Percentiles rank a stretch among this genome's conserved stretches.
These are phyloP conservation scores for Nematodospora anomalae DNA, from an alignment of 1,139 yeast genomes.

Conservation along the genomic window DNA sequence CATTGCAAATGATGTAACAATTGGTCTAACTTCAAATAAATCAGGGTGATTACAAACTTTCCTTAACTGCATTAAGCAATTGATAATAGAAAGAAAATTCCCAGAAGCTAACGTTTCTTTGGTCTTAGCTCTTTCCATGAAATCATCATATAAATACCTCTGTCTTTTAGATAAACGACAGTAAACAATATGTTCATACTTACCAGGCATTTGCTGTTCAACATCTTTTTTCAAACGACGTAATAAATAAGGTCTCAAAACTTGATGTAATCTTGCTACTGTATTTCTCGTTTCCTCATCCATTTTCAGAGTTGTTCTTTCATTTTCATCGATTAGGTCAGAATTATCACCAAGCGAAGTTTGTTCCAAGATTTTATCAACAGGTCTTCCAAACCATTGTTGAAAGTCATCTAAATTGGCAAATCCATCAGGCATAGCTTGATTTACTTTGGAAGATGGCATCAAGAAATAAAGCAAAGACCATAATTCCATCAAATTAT, in stretches of 20 bases:
- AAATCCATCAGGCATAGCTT: slow-evolving; percentile 90
- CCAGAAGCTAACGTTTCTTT: slow-evolving; percentile 93
- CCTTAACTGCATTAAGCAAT: slow-evolving; percentile 95
- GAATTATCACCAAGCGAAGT: slow-evolving; percentile 58
- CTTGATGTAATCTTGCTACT: slow-evolving; percentile 87
- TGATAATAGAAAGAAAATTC: slow-evolving; percentile 89
- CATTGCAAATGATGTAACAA: slow-evolving; percentile 84
- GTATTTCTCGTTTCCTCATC: slow-evolving; percentile 78
- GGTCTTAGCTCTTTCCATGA: slow-evolving; percentile 96
- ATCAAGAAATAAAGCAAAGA: slow-evolving; percentile 87
- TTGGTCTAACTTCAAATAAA: slow-evolving; percentile 92
- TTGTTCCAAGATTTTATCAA: slow-evolving; percentile 81
- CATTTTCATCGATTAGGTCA: slow-evolving; percentile 46
- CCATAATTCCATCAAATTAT: slow-evolving; percentile 91
- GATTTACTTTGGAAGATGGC: slow-evolving; percentile 80
- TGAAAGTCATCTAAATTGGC: slow-evolving; percentile 95
- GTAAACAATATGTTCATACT: slow-evolving; percentile 90
- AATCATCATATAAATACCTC: slow-evolving; percentile 89
- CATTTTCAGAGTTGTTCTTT: slow-evolving; percentile 36
- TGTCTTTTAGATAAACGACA: slow-evolving; percentile 94
- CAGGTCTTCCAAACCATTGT: slow-evolving; percentile 98
- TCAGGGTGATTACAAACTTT: slow-evolving; percentile 98
- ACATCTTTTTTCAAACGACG: slow-evolving; percentile 95
- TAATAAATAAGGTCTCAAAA: slow-evolving; percentile 84
- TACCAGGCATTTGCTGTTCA: slow-evolving; percentile 98